Evolutionary conservation across 768 basidiomycete species (phyloP), one percentile per base, ranked within the genome.

Genomic region (Amanita muscaria): DNA sequence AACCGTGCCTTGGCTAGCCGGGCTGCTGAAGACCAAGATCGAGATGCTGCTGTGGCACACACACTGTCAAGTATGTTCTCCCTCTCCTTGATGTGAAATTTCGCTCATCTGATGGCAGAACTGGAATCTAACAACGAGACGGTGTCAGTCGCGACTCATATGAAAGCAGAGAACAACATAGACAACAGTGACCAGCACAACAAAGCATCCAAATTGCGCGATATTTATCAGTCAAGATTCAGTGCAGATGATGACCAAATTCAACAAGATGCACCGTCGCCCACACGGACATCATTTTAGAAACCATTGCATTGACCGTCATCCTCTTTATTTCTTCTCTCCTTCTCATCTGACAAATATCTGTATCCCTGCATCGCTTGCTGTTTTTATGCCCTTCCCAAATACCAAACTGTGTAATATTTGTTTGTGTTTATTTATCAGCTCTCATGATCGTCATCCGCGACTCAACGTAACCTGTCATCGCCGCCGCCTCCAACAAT

Each of bases 1-100:
- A 85, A 79, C 25, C 78, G 90, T 35, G 90, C 91, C 2, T 64
- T 93, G 18, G 89, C 88, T 0, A 91, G 79, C 57, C 73, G 89
- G 44, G 88, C 87, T n/a, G 81, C 83, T 8, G 87, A 91, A 55
- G 89, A 92, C 53, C 73, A 84, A 51, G 87, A 89, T 60, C 67
- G 87, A 53, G 75, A 79, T 41, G 80, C 76, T 23, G 86, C 80
- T 6, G 86, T 89, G n/a, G 76, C 84, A n/a, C 78, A 85, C 53
- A 88, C 87, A 1, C 59, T 90, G 32, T 83, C 83, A 3, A 86
- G 88, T 91, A 56, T 52, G 22, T 47, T 39, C 40, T 31, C 34
- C 37, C 38, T 39, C 38, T 11, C 22, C 35, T 40, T 19, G 7
- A 38, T 32, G 14, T 35, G 21, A 21, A 39, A 40, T 32, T 40